Conservation (phyloP, 345 rosid species). For the Abelmoschus esculentus region DNA sequence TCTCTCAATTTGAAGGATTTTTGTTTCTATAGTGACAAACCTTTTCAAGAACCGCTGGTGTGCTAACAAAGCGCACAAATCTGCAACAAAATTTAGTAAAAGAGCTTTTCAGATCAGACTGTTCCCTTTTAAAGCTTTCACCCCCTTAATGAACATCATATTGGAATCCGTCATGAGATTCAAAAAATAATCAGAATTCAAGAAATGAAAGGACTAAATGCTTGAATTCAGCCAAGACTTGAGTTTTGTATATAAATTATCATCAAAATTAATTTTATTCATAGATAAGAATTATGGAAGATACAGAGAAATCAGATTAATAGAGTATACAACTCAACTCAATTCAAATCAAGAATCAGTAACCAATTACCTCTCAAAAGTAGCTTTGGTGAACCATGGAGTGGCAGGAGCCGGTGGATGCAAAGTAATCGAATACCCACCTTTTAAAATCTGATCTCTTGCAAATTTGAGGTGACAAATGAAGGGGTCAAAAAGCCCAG, state of each 20-base stretch:
- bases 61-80: conserved; percentile 78
- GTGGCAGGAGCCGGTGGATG: conserved; percentile 44
- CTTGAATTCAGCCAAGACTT: conserved; percentile 2
- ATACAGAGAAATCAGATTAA: neutral
- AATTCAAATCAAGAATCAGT: neutral
- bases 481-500: conserved; percentile 79
- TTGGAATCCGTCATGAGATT: no score
- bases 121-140: neutral
- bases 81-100: conserved; percentile 18
- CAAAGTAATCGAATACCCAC: conserved; percentile 77
- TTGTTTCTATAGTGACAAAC: conserved; percentile 59
- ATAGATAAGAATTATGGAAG: neutral
- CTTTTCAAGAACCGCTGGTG: conserved; percentile 90
- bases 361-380: conserved; percentile 56
- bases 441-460: conserved; percentile 73
- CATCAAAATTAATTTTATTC: conserved; percentile 1
- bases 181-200: neutral
- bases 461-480: conserved; percentile 65
- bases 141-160: neutral
- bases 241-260: neutral
- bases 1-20: conserved; percentile 65
- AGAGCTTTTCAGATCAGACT: neutral
- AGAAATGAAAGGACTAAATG: conserved; percentile 5
- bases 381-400: conserved; percentile 81
- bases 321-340: neutral